phyloP scores from a whole-genome alignment of 805 yeast species.

The Wickerhamiella bombiphila region DNA sequence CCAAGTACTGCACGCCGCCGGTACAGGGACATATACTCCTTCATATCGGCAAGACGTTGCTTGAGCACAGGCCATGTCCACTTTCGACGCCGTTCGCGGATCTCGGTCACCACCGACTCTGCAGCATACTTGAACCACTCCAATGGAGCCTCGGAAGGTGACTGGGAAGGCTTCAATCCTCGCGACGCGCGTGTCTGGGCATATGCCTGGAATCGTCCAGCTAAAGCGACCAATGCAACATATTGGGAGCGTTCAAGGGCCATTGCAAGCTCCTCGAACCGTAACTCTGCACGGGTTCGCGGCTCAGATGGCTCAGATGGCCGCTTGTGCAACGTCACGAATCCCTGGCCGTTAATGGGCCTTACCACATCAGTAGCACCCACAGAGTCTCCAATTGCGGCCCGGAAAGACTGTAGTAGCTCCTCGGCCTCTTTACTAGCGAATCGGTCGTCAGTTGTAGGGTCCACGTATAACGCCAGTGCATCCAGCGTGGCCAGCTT shows the following conservation, averaged over 20 bases:
- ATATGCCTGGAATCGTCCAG: constrained; percentile 69
- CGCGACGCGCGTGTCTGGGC: constrained; percentile 62
- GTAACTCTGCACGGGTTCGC: constrained; percentile 57
- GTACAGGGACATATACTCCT: constrained; percentile 54
- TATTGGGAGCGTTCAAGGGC: constrained; percentile 77
- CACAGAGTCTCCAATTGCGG: constrained; percentile 15
- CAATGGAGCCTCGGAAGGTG: constrained; percentile 44
- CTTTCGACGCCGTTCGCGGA: constrained; percentile 62
- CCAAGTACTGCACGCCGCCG: constrained; percentile 36
- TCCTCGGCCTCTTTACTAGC: constrained; percentile 23
- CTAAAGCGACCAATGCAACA: constrained; percentile 62
- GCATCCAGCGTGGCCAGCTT: constrained; percentile 64
- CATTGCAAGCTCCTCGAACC: constrained; percentile 80
- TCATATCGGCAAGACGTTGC: constrained; percentile 57
- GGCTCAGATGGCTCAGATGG: constrained; percentile 28
- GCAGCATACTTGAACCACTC: constrained; percentile 80
- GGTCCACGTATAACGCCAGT: constrained; percentile 68
- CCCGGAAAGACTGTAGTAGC: constrained; percentile 28
- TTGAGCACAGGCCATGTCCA: constrained; percentile 84
- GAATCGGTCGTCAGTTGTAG: constrained; percentile 41
- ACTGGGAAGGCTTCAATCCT: constrained; percentile 41
- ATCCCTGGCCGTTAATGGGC: constrained; percentile 85
- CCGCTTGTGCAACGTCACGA: constrained; percentile 64
- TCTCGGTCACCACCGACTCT: constrained; percentile 56
- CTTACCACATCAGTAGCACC: constrained; percentile 36